phyloP scores from a whole-genome alignment of 2,329 filamentous ascomycete genomes.

The Davidsoniella australis region DNA sequence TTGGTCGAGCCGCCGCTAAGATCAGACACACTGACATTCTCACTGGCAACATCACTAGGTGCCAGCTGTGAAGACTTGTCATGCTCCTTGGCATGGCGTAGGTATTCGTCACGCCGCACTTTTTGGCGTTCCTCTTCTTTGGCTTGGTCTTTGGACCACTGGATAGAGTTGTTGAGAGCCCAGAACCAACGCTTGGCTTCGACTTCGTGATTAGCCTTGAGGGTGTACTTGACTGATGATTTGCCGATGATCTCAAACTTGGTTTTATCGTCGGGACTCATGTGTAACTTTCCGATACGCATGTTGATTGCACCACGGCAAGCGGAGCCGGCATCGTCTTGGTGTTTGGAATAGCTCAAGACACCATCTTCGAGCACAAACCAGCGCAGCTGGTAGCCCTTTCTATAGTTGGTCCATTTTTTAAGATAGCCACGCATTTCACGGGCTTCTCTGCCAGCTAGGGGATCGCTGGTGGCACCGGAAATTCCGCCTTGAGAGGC shows the following conservation, averaged over 20 bases:
- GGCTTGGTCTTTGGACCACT: constrained; percentile 94
- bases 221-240: constrained; percentile 93
- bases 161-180: constrained; percentile 96
- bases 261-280: constrained; percentile 94
- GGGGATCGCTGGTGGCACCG: constrained; percentile 37
- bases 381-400: constrained; percentile 91
- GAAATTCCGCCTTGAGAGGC: constrained; percentile 37
- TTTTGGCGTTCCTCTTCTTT: constrained; percentile 72
- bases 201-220: constrained; percentile 95
- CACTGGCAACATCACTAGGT: constrained; percentile 30
- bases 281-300: constrained; percentile 84
- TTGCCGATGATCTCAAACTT: constrained; percentile 97
- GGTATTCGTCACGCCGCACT: constrained; percentile 54
- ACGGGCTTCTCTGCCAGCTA: constrained; percentile 68
- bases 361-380: constrained; percentile 97
- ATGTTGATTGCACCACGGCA: constrained; percentile 98
- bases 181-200: constrained; percentile 99
- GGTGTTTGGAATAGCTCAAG: constrained; percentile 96
- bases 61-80: constrained; percentile 32
- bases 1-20: constrained; percentile 8
- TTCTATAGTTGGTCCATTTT: constrained; percentile 99
- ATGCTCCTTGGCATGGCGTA: constrained; percentile 68
- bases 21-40: constrained; percentile 35
- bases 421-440: constrained; percentile 99
- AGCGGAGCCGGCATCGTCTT: constrained; percentile 89